Percentiles rank a stretch among this genome's conserved stretches.
These are phyloP conservation scores for Penstemon newberryi DNA, from an alignment of 257 asterid genomes.

Conservation along the genomic window DNA sequence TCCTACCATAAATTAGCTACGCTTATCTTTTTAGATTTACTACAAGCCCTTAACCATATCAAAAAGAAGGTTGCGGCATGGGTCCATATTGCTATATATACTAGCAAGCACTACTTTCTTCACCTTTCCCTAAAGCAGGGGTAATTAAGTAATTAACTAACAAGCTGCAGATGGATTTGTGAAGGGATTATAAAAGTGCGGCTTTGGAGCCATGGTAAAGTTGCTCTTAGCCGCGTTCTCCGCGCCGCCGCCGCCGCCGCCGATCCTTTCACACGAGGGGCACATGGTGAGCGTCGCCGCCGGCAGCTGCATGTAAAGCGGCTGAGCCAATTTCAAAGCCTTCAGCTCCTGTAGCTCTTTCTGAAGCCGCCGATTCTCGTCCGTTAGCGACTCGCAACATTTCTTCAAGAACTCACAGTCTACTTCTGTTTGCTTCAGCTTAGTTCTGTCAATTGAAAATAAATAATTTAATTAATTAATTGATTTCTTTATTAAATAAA, in stretches of 20 bases:
- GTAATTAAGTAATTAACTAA: slow-evolving; percentile 24
- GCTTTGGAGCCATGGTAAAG: slow-evolving; percentile 52
- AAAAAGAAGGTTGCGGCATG: slow-evolving; percentile 41
- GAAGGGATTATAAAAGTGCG: slow-evolving; percentile 60
- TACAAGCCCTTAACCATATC: slow-evolving; percentile 48
- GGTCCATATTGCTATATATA: slow-evolving; percentile 30
- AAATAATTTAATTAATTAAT: not conserved
- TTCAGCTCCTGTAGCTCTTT: slow-evolving; percentile 87
- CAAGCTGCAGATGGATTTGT: slow-evolving; percentile 66
- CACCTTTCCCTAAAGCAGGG: not conserved
- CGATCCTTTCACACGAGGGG: slow-evolving; percentile 74
- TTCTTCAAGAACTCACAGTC: slow-evolving; percentile 92
- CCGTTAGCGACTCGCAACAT: slow-evolving; percentile 86
- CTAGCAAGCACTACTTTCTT: not conserved
- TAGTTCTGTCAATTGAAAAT: slow-evolving; percentile 49
- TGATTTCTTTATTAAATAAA: not conserved
- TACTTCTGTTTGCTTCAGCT: slow-evolving; percentile 95
- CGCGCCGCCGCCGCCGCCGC: slow-evolving; percentile 34
- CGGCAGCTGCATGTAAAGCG: slow-evolving; percentile 79
- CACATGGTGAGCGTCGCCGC: slow-evolving; percentile 89
- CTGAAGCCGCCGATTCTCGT: slow-evolving; percentile 82
- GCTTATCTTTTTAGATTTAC: slow-evolving; percentile 9
- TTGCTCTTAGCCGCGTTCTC: slow-evolving; percentile 46
- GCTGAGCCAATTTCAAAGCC: slow-evolving; percentile 68
- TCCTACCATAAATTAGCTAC: slow-evolving; percentile 27